Percentiles rank a stretch among this genome's conserved stretches.
Conservation (phyloP, 805 yeast species). For the Candida maltosa region DNA sequence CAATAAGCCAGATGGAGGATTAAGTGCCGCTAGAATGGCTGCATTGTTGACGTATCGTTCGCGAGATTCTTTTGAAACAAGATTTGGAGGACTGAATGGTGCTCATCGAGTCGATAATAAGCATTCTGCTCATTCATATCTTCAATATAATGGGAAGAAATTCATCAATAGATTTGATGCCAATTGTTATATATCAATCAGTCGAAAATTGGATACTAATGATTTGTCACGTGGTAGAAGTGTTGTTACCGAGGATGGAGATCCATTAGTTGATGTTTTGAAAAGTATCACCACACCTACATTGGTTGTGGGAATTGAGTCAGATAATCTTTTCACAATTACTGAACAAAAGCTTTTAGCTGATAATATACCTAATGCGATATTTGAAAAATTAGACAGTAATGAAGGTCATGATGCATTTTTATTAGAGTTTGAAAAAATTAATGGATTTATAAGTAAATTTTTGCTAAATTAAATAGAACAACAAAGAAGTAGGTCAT, state of each 20-base stretch:
- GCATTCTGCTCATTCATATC: constrained; percentile 86
- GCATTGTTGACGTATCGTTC: constrained; percentile 92
- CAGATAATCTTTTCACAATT: constrained; percentile 90
- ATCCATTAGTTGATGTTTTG: constrained; percentile 51
- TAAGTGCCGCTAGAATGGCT: constrained; percentile 97
- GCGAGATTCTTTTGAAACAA: constrained; percentile 83
- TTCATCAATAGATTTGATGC: constrained; percentile 91
- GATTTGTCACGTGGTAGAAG: constrained; percentile 81
- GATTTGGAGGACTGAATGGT: constrained; percentile 68
- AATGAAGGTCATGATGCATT: constrained; percentile 99
- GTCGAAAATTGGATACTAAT: constrained; percentile 92
- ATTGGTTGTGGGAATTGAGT: constrained; percentile 80
- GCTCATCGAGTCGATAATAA: constrained; percentile 10
- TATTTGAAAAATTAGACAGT: constrained; percentile 70
- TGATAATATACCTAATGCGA: constrained; percentile 65
- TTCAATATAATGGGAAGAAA: constrained; percentile 91
- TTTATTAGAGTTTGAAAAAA: constrained; percentile 79
- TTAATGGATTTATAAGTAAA: no score
- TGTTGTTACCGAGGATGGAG: constrained; percentile 17
- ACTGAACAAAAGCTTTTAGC: constrained; percentile 88
- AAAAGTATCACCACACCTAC: constrained; percentile 67
- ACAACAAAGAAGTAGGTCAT: no score
- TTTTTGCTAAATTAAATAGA: no score
- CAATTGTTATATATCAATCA: constrained; percentile 90
- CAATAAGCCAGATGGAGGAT: constrained; percentile 73